Evolutionary conservation across 176 grass and related monocot species (phyloP), one percentile per base, ranked within the genome.

Genomic region (Paspalum vaginatum): DNA sequence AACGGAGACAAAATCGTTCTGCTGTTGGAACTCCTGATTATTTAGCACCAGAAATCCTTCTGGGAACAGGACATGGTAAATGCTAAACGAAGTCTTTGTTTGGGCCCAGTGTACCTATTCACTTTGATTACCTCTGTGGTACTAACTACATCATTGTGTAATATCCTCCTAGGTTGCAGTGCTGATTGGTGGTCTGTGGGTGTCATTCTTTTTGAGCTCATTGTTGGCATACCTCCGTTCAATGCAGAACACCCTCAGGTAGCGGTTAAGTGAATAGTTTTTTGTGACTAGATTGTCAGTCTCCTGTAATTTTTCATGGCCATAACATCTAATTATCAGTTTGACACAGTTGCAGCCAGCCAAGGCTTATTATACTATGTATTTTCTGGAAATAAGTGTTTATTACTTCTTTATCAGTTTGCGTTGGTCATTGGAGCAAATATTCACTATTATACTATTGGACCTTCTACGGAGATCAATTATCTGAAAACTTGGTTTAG

Each of bases 181-280:
- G 97, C 97, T 32, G 97, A 99, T 99, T 99, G 97, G 97, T 99
- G 97, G 97, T 99, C 97, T 53, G 93, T 99, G 74, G 97, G 97
- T 75, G 89, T 96, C 40, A 96, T 99, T 89, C 91, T 99, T 73
- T 99, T 99, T 86, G 97, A 99, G 77, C 85, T 99, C 45, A 93
- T 99, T 90, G 97, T 99, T 82, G 97, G 97, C 77, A 93, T 99
- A 88, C 97, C 97, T 80, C 97, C 97, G 16, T 99, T 99, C 77
- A 99, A 99, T 75, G 97, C 97, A 51, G 97, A 93, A 89, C 93
- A 99, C 78, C 91, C 97, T 46, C 91, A 99, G 93, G 97, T 93
- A 89, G 61, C 45, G 62, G 53, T 70, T 75, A 85, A 48, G 6
- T 63, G 39, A 63, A 80, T 79, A 51, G 52, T 56, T 64, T 6